Evolutionary conservation across 2,329 filamentous ascomycete species (phyloP), one percentile per base, ranked within the genome.

Genomic region (Fusarium sp.): DNA sequence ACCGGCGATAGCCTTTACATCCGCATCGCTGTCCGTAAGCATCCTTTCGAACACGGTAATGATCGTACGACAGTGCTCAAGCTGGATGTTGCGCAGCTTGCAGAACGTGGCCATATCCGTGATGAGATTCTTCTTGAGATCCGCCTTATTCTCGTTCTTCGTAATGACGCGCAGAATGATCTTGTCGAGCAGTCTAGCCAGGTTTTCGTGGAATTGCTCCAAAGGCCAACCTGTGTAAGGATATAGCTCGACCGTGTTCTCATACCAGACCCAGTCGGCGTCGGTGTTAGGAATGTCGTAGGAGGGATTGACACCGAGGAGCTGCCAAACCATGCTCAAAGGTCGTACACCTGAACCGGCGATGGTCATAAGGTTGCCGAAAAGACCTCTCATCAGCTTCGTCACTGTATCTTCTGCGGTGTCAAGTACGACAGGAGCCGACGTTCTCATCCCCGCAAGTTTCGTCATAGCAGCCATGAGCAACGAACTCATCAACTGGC

Each of bases 301-400:
- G 12, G 48, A 48, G 4, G 63, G 34, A 6, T 53, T 25, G 0
- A 66, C 1, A 0, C 63, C 63, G 8, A 66, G 48, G 1, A 66
- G 16, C 2, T 66, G 63, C 63, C 63, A 66, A 1, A 66, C 63
- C 55, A 66, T 66, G n/a, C 63, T 66, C n/a, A 66, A 13, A 41
- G 63, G 63, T 0, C 63, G 12, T 0, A 66, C 63, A 0, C 63
- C 63, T 0, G 63, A 66, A 0, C 63, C 63, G 0, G 63, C 63
- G 7, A 66, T 62, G 8, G 63, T 66, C 62, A 66, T 66, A 1
- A 66, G 30, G 6, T 62, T 66, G 0, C 63, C 63, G 1, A 66
- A 66, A 0, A 66, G 55, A 0, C 62, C 63, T 40, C 63, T 34
- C 63, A 66, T 66, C 9, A 66, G 8, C 1, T 27, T 34, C 2